These are phyloP conservation scores for Penicillium flavigenum DNA, from an alignment of 495 filamentous ascomycete genomes.

Conservation along the genomic window DNA sequence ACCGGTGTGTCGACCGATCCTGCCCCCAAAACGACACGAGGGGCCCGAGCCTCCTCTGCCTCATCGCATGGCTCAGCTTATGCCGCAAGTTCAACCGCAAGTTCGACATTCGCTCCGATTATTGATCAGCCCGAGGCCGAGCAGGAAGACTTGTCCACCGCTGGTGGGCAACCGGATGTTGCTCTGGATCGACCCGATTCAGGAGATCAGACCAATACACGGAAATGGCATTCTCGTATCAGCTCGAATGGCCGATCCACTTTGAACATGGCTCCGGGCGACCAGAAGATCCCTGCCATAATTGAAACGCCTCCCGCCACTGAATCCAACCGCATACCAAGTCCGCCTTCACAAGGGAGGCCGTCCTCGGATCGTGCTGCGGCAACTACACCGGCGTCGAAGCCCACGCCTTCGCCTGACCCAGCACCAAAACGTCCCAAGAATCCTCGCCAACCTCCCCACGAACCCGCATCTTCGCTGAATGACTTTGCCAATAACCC, in stretches of 20 bases:
- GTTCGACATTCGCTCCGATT: conserved; percentile 32
- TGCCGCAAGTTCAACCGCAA: conserved; percentile 21
- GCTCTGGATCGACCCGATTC: conserved; percentile 12
- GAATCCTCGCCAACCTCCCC: conserved; percentile 27
- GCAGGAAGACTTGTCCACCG: conserved; percentile 15
- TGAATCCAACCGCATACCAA: conserved; percentile 31
- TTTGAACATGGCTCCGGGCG: conserved; percentile 32
- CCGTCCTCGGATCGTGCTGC: conserved; percentile 55
- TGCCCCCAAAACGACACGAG: conserved; percentile 41
- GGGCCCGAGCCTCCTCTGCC: conserved; percentile 31
- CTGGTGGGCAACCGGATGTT: conserved; percentile 12
- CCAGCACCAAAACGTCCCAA: conserved; percentile 27
- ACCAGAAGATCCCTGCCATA: conserved; percentile 61
- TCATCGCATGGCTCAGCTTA: conserved; percentile 26
- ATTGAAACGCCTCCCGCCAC: conserved; percentile 61
- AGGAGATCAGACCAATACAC: conserved; percentile 7
- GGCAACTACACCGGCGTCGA: conserved; percentile 29
- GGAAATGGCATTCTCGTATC: conserved; percentile 45
- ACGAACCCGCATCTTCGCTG: conserved; percentile 33
- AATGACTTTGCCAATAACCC: conserved; percentile 41
- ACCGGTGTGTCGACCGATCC: conserved; percentile 77
- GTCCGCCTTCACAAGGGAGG: conserved; percentile 40
- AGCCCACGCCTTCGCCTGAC: conserved; percentile 25
- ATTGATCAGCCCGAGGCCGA: conserved; percentile 30
- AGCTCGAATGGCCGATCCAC: conserved; percentile 52